A percentile compares a stretch with the other conserved stretches of the same genome.
Evolutionary conservation across 257 asterid species (phyloP).

Genomic region (Solanum pennellii): DNA sequence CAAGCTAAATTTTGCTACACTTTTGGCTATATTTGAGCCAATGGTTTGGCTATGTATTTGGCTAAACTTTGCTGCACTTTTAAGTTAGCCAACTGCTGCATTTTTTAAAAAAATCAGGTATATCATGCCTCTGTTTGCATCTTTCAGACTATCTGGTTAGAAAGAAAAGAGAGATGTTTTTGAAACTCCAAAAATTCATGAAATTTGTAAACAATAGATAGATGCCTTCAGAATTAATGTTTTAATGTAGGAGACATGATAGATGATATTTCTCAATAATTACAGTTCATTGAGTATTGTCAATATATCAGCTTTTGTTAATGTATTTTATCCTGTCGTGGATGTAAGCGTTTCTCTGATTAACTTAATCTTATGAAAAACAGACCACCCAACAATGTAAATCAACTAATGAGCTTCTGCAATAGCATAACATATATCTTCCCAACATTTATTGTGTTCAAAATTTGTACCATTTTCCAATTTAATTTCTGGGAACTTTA

Average conservation of each 20-base stretch:
- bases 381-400: conserved; percentile 88
- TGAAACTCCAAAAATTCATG: background rate
- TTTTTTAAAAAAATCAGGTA: background rate
- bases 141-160: background rate
- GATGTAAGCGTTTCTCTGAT: no score
- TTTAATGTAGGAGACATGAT: background rate
- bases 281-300: no score
- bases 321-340: no score
- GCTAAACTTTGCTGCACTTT: no score
- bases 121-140: background rate
- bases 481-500: no score
- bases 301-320: no score
- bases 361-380: conserved; percentile 61
- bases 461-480: no score
- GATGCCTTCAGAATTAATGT: background rate
- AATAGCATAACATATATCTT: conserved; percentile 79
- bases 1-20: no score
- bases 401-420: conserved; percentile 83
- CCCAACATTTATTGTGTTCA: no score
- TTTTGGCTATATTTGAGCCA: no score
- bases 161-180: background rate
- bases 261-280: background rate
- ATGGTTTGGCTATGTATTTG: no score
- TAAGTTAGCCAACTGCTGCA: background rate
- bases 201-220: background rate